Conservation (phyloP, 2,329 filamentous ascomycete species). For the Mollisia scopiformis region DNA sequence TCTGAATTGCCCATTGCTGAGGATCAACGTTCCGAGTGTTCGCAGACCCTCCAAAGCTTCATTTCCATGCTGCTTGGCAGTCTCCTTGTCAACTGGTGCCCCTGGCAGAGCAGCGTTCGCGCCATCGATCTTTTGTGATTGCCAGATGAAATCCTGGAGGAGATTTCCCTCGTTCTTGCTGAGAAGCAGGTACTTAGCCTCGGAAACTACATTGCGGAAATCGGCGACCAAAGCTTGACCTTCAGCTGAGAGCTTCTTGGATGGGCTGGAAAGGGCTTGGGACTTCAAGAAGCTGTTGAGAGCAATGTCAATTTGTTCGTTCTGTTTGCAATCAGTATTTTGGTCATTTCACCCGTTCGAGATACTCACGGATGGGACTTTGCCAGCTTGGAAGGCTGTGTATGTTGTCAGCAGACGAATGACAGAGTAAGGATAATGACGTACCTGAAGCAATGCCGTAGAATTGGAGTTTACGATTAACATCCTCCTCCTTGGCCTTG, state of each 20-base stretch:
- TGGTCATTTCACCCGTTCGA: not conserved
- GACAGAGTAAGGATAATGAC: constrained; percentile 17
- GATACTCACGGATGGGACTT: constrained; percentile 70
- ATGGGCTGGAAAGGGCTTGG: constrained; percentile 69
- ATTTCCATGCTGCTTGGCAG: constrained; percentile 80
- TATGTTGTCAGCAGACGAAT: constrained; percentile 5
- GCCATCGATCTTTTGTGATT: constrained; percentile 75
- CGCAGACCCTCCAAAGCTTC: constrained; percentile 83
- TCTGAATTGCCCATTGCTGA: constrained; percentile 83
- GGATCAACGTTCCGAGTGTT: constrained; percentile 84
- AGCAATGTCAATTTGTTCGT: constrained; percentile 82
- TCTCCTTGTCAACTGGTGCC: constrained; percentile 73
- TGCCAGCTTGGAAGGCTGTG: constrained; percentile 83
- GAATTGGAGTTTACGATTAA: constrained; percentile 92
- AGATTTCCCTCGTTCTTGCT: constrained; percentile 96
- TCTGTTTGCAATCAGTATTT: constrained; percentile 44
- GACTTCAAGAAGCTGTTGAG: constrained; percentile 85
- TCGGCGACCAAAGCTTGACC: constrained; percentile 80
- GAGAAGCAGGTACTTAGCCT: constrained; percentile 83
- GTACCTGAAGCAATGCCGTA: constrained; percentile 81
- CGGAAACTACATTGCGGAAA: constrained; percentile 75
- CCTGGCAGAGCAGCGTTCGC: constrained; percentile 64
- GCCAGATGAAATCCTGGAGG: constrained; percentile 96
- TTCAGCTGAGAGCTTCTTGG: constrained; percentile 78
- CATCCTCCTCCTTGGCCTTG: constrained; percentile 51